Conservation (phyloP, 345 rosid species). For the Boechera divaricarpa region DNA sequence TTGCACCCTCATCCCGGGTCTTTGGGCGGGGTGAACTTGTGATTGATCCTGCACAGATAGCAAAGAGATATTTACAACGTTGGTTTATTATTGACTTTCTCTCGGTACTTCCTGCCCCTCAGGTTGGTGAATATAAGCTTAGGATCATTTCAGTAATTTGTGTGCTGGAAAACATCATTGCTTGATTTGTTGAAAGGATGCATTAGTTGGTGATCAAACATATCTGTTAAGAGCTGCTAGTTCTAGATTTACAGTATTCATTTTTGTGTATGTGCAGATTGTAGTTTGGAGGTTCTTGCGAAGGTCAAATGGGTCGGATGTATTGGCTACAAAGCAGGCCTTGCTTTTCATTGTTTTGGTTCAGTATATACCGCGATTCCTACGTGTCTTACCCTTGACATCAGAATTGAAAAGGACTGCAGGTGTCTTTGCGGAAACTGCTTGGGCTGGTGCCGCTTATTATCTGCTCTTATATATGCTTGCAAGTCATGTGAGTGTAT, state of each 20-base stretch:
- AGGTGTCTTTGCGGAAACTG: constrained; percentile 94
- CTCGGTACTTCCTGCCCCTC: constrained; percentile 84
- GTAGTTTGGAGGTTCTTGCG: constrained; percentile 88
- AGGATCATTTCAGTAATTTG: constrained; percentile 13
- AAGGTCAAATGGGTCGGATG: constrained; percentile 78
- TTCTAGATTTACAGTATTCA: constrained; percentile 22
- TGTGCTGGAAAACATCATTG: background rate
- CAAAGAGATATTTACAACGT: constrained; percentile 75
- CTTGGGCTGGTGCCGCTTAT: constrained; percentile 96
- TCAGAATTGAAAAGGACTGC: constrained; percentile 90
- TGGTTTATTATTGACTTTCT: constrained; percentile 86
- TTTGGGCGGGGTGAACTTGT: constrained; percentile 98
- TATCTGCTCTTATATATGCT: constrained; percentile 90
- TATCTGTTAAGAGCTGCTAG: constrained; percentile 1
- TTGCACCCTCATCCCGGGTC: constrained; percentile 94
- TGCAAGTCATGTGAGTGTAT: constrained; percentile 87
- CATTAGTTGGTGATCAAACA: background rate
- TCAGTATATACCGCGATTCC: constrained; percentile 75
- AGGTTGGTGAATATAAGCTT: constrained; percentile 54
- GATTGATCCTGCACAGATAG: constrained; percentile 85
- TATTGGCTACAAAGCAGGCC: constrained; percentile 74
- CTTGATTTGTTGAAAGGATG: background rate
- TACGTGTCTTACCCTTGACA: constrained; percentile 70
- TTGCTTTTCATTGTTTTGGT: constrained; percentile 71
- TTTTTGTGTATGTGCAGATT: constrained; percentile 58